phyloP scores from a whole-genome alignment of 179 eudicot genomes.

The Beta macrorhiza region DNA sequence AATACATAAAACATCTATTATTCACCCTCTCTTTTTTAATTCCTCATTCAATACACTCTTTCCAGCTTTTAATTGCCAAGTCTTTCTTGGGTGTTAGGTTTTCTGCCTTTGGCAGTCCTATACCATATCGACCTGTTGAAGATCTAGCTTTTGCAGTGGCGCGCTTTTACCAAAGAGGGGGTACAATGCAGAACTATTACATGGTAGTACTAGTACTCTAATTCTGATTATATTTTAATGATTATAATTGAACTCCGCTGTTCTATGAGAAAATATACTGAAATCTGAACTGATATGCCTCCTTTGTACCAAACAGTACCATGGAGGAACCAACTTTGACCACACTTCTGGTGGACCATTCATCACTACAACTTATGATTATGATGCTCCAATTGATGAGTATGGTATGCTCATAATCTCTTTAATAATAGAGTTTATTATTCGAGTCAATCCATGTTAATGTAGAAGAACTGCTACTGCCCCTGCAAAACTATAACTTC shows the following conservation, averaged over 20 bases:
- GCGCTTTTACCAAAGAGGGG: constrained; percentile 93
- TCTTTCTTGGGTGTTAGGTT: constrained; percentile 48
- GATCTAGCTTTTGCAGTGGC: constrained; percentile 94
- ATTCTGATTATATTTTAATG: too few relatives aligned
- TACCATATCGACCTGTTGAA: constrained; percentile 87
- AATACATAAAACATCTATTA: not conserved
- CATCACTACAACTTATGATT: constrained; percentile 69
- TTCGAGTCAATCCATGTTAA: not conserved
- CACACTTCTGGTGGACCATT: constrained; percentile 73
- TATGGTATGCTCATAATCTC: constrained; percentile 46
- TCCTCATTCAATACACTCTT: not conserved
- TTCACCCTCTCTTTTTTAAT: not conserved
- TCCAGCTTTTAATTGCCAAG: not conserved
- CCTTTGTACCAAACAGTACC: constrained; percentile 55
- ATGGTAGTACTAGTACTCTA: constrained; percentile 50
- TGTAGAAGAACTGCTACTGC: not conserved
- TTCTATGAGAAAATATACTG: not conserved
- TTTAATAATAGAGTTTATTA: not conserved
- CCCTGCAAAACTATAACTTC: not conserved
- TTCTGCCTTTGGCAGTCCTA: constrained; percentile 60
- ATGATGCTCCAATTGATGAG: constrained; percentile 86
- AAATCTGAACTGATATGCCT: constrained; percentile 10
- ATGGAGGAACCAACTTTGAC: constrained; percentile 89
- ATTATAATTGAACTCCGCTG: not conserved
- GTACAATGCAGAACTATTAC: constrained; percentile 92